phyloP scores from a whole-genome alignment of 345 rosid species.

The Diplotaxis tenuifolia region DNA sequence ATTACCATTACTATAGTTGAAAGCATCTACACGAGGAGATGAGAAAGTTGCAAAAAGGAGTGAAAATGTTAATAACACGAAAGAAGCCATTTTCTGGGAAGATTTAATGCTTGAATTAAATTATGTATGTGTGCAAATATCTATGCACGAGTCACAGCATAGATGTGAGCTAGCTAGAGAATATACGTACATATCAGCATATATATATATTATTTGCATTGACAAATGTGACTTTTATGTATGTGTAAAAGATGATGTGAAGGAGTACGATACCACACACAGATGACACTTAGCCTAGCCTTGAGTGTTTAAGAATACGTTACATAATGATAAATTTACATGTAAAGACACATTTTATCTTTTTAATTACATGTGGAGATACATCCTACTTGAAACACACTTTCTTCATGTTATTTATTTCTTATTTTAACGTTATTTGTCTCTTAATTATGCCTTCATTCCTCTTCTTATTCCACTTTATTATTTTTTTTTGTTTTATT shows the following conservation, averaged over 20 bases:
- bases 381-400: no score
- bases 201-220: background rate
- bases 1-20: constrained; percentile 2
- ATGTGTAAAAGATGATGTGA: constrained; percentile 4
- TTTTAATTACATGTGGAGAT: no score
- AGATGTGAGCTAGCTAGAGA: constrained; percentile 10
- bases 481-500: no score
- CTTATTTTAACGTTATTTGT: no score
- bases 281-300: background rate
- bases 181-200: background rate
- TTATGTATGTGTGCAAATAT: constrained; percentile 1
- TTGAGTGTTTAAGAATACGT: background rate
- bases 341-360: no score
- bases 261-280: background rate
- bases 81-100: constrained; percentile 37
- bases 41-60: constrained; percentile 28
- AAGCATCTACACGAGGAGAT: constrained; percentile 7
- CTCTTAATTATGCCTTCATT: no score
- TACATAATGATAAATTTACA: no score
- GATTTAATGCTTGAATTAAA: constrained; percentile 8
- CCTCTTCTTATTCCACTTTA: no score
- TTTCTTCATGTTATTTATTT: no score
- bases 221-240: background rate
- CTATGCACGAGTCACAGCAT: constrained; percentile 11
- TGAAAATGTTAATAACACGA: constrained; percentile 25